Evolutionary conservation across 805 yeast genomes (phyloP).

Genomic region (Peterozyma xylosa): DNA sequence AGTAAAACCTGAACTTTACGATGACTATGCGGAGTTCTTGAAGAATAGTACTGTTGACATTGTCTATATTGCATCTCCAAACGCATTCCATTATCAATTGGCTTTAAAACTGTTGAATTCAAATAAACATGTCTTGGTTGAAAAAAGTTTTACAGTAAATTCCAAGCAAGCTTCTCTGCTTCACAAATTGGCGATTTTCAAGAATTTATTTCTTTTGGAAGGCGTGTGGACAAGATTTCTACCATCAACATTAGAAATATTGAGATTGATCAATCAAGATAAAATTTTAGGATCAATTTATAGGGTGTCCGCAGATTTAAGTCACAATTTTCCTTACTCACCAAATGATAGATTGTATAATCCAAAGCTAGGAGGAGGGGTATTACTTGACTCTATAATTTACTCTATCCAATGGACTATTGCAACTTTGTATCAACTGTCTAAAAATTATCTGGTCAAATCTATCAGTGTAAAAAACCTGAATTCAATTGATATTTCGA

Average conservation of each 20-base stretch:
- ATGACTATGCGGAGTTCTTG: conserved; percentile 33
- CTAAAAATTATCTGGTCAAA: conserved; percentile 19
- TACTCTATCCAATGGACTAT: conserved; percentile 33
- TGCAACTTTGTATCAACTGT: conserved; percentile 21
- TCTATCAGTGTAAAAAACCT: no score
- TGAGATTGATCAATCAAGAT: conserved; percentile 28
- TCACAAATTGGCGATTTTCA: conserved; percentile 32
- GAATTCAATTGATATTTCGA: no score
- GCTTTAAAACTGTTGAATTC: conserved; percentile 32
- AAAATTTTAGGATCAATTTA: conserved; percentile 37
- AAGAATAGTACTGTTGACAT: conserved; percentile 34
- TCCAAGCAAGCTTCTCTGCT: conserved; percentile 33
- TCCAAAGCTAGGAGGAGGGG: conserved; percentile 46
- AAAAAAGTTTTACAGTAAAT: conserved; percentile 47
- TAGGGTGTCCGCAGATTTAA: conserved; percentile 35
- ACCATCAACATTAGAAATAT: conserved; percentile 33
- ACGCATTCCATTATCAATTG: conserved; percentile 40
- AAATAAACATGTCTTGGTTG: conserved; percentile 45
- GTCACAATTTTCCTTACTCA: conserved; percentile 22
- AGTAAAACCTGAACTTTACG: no score
- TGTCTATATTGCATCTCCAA: conserved; percentile 52
- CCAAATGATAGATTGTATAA: conserved; percentile 31
- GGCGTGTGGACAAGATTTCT: conserved; percentile 52
- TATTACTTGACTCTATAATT: conserved; percentile 47
- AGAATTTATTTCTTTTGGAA: conserved; percentile 45